Percentiles rank a stretch among this genome's conserved stretches.
phyloP scores from a whole-genome alignment of 768 basidiomycete genomes.

The Plicaturopsis crispa region DNA sequence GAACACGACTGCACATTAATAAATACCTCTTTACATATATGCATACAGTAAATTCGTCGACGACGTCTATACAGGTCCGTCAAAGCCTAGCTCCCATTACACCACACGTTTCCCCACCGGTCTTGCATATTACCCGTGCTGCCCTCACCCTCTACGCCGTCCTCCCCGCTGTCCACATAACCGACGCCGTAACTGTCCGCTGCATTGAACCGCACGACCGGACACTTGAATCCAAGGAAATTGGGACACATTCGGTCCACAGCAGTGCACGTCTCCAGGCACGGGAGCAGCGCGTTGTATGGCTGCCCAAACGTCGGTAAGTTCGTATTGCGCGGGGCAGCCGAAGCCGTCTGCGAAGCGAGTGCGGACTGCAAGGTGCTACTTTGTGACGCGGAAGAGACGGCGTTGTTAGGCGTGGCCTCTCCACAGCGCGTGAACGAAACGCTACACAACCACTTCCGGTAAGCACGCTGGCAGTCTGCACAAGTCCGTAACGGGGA shows the following conservation, averaged over 20 bases:
- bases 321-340: conserved; percentile 33
- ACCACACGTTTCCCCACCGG: conserved; percentile 73
- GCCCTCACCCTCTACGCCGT: conserved; percentile 41
- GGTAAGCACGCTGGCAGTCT: conserved; percentile 68
- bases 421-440: conserved; percentile 75
- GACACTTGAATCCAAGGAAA: conserved; percentile 67
- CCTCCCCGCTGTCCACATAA: conserved; percentile 50
- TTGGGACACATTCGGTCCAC: conserved; percentile 73
- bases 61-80: too few relatives aligned
- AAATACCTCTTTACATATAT: too few relatives aligned
- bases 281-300: conserved; percentile 67
- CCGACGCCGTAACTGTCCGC: conserved; percentile 69
- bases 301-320: conserved; percentile 35
- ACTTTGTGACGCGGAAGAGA: conserved; percentile 3
- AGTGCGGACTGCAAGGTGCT: conserved; percentile 40
- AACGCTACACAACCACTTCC: conserved; percentile 69
- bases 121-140: conserved; percentile 51
- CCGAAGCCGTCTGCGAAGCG: conserved; percentile 30
- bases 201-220: conserved; percentile 52
- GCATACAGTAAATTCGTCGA: too few relatives aligned
- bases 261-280: conserved; percentile 69
- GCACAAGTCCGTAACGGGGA: conserved; percentile 72
- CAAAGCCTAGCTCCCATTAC: conserved; percentile 43
- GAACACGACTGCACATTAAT: too few relatives aligned
- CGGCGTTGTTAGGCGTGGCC: conserved; percentile 23